phyloP scores from a whole-genome alignment of 306 rosid species.

The Castanopsis chinensis region DNA sequence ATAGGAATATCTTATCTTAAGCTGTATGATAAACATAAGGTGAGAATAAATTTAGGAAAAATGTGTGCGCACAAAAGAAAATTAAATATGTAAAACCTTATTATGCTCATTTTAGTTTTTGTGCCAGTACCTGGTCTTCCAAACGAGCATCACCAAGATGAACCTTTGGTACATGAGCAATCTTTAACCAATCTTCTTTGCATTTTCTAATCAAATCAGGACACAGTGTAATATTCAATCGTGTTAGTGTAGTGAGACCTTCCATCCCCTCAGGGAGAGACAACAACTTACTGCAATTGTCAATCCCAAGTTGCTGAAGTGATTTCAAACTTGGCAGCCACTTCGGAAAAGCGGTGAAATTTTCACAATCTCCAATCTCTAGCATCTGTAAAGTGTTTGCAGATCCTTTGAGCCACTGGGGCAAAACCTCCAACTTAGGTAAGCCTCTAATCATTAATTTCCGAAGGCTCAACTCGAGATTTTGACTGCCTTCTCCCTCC shows the following conservation, averaged over 20 bases:
- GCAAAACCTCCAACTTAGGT: conserved; percentile 1
- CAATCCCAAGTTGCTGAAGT: neutral
- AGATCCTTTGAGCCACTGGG: conserved; percentile 28
- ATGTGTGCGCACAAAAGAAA: too few relatives aligned
- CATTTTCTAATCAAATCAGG: neutral
- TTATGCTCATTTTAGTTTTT: too few relatives aligned
- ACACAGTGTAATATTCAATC: neutral
- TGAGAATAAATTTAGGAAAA: too few relatives aligned
- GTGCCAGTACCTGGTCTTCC: too few relatives aligned
- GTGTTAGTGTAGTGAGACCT: neutral
- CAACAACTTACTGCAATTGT: neutral
- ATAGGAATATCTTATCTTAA: too few relatives aligned
- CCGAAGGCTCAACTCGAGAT: neutral
- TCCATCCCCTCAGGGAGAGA: conserved; percentile 10
- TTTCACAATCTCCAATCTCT: neutral
- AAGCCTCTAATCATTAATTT: neutral
- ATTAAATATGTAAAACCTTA: too few relatives aligned
- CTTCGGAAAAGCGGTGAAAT: conserved; percentile 14
- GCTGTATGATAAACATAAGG: too few relatives aligned
- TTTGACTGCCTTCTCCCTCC: neutral
- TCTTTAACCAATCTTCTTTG: neutral
- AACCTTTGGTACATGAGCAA: neutral
- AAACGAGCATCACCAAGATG: neutral
- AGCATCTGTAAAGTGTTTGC: conserved; percentile 6
- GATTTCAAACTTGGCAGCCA: conserved; percentile 22